Conservation (phyloP, 257 asterid species). For the Nicotiana otophora region DNA sequence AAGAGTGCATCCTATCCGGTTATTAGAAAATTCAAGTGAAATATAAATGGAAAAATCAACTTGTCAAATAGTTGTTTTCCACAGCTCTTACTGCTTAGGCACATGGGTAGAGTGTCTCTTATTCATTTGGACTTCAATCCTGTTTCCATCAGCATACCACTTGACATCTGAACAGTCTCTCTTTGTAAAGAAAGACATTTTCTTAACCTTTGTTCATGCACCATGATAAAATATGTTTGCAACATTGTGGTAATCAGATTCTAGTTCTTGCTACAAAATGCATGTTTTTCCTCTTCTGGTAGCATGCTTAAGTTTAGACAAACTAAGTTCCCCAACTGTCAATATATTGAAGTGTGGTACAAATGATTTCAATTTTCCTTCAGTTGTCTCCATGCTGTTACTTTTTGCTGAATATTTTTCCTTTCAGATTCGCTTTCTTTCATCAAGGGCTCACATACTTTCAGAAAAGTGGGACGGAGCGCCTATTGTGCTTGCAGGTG, state of each 20-base stretch:
- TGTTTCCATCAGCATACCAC: neutral
- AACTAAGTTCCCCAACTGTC: neutral
- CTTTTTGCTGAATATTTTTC: neutral
- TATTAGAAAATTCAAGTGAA: neutral
- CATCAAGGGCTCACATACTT: constrained; percentile 29
- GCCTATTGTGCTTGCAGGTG: constrained; percentile 40
- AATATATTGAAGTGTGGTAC: too few relatives aligned
- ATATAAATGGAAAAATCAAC: neutral
- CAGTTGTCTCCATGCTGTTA: too few relatives aligned
- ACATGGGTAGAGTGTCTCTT: neutral
- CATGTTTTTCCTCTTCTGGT: neutral
- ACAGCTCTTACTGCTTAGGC: neutral
- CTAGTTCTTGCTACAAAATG: neutral
- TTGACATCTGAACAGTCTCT: neutral
- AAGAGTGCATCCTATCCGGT: neutral
- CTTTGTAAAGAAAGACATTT: neutral
- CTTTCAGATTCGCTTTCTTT: constrained; percentile 26
- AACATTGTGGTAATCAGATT: neutral
- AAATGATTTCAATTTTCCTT: too few relatives aligned
- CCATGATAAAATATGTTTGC: neutral
- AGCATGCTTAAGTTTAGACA: neutral
- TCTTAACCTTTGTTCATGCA: neutral
- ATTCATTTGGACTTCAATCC: neutral
- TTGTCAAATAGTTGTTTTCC: neutral
- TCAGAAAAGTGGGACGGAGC: constrained; percentile 31